Evolutionary conservation across 164 flowering plant species (phyloP).

Genomic region (Vitis cinerea): DNA sequence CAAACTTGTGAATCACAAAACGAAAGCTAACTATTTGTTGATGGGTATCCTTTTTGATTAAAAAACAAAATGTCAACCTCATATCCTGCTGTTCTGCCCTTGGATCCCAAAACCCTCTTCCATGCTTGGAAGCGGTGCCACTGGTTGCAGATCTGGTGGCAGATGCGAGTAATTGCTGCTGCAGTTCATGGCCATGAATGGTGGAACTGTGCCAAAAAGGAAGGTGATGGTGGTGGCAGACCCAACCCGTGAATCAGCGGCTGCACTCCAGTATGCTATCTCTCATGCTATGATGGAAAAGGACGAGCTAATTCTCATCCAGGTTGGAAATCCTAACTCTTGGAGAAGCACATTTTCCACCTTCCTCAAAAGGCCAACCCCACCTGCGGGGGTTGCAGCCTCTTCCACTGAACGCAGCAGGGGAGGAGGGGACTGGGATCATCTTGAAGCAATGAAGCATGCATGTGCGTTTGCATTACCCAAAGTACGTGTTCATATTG

Average conservation of each 20-base stretch:
- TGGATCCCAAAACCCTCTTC: not conserved
- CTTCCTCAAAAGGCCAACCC: conserved; percentile 33
- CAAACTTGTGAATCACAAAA: conserved; percentile 8
- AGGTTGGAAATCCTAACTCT: conserved; percentile 35
- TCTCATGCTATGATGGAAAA: conserved; percentile 54
- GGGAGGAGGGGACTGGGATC: conserved; percentile 32
- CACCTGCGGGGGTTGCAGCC: not conserved
- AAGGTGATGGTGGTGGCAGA: conserved; percentile 64
- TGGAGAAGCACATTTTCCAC: conserved; percentile 43
- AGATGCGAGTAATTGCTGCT: conserved; percentile 6
- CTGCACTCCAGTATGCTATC: conserved; percentile 61
- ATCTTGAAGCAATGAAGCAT: conserved; percentile 57
- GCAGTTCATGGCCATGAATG: conserved; percentile 17
- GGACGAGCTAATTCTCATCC: conserved; percentile 63
- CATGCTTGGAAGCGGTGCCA: not conserved
- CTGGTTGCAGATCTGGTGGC: conserved; percentile 1
- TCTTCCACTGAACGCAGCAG: not conserved
- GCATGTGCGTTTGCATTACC: conserved; percentile 48
- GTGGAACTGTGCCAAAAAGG: conserved; percentile 17
- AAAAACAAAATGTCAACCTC: conserved; percentile 2
- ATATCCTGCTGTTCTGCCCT: not conserved
- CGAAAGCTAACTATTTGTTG: not conserved
- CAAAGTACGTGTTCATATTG: conserved; percentile 36
- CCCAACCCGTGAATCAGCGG: conserved; percentile 56
- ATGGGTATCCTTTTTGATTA: conserved; percentile 1